Base-by-base conservation (phyloP, 2,329 filamentous ascomycete genomes). In the Neofusicoccum kwambonambiense region DNA sequence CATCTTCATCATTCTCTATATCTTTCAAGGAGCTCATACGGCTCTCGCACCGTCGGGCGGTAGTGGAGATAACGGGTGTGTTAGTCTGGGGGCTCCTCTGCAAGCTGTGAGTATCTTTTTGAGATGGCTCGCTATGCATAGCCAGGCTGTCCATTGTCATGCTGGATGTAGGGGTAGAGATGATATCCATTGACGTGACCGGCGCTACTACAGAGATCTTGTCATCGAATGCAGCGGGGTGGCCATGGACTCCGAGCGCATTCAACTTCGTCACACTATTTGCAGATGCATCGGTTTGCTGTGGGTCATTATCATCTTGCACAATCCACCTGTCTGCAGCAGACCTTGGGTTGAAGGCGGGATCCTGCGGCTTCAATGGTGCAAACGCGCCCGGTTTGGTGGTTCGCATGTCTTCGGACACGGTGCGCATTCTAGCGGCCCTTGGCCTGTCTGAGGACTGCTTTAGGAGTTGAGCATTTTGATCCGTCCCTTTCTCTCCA, bases 111-210 rank as follows among this genome's bases (percentile, higher is more conserved):
- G 15, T 7, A 15, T 37, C 17, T 9, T 47, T 4, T 15, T 47
- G 31, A 8, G 15, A 39, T 37, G n/a, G 12, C 5, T 19, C n/a
- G 9, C 35, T 13, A 7, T 39, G n/a, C 51, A 39, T 31, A 7
- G 27, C 11, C 27, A 19, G 7, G 1, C 19, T 57, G 17, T 44
- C 19, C 8, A 17, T 13, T 27, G 54, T 57, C 17, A n/a, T 44
- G 39, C 27, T 60, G 2, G 56, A 47, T 27, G 6, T 19, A 12
- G 56, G 31, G 9, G 41, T 17, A 17, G 41, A 39, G 42, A 60
- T 22, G 11, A 56, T 56, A 27, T 64, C 61, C 61, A 64, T 64
- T 39, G 61, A 64, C n/a, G 61, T 64, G 41, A 64, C 22, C 27
- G 49, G 50, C 15, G 61, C n/a, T 17, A 47, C 49, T 37, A 64